These are phyloP conservation scores for Ustilago vetiveriae DNA, from an alignment of 1,284 basidiomycete genomes.

Conservation along the genomic window DNA sequence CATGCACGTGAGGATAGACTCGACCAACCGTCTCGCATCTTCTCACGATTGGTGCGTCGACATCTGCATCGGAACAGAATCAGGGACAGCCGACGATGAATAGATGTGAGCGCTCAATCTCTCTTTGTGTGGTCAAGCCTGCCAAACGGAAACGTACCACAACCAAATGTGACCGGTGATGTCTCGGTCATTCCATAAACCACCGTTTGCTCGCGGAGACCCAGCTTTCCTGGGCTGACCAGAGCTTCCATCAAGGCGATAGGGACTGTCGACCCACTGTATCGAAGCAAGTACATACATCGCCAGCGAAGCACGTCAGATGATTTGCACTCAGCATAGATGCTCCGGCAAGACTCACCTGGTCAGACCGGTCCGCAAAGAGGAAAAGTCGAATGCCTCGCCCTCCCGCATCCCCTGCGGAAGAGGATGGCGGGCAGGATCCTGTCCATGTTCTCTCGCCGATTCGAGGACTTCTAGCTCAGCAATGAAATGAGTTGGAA, in stretches of 20 bases:
- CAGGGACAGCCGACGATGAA: background rate
- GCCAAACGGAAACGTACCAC: constrained; percentile 42
- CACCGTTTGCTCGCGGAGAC: constrained; percentile 74
- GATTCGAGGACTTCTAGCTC: constrained; percentile 74
- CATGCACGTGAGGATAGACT: constrained; percentile 79
- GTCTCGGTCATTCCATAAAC: constrained; percentile 68
- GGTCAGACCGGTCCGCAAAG: constrained; percentile 78
- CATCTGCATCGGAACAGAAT: constrained; percentile 14
- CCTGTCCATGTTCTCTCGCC: constrained; percentile 49
- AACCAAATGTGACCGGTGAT: constrained; percentile 82
- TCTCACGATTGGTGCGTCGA: constrained; percentile 74
- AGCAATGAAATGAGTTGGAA: constrained; percentile 80
- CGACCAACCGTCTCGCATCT: constrained; percentile 82
- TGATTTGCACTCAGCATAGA: background rate
- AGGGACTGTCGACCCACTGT: constrained; percentile 78
- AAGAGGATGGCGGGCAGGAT: constrained; percentile 15
- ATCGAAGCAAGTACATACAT: background rate
- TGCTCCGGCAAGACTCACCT: constrained; percentile 25
- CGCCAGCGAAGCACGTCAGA: background rate
- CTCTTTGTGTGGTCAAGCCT: too few species aligned
- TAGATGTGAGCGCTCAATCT: too few species aligned
- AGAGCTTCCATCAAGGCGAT: constrained; percentile 76
- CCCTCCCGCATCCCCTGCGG: constrained; percentile 32
- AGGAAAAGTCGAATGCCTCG: constrained; percentile 45
- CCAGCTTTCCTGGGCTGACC: constrained; percentile 68